Evolutionary conservation across 805 yeast genomes (phyloP).

Genomic region (Kodamaea kaohsiungensis): DNA sequence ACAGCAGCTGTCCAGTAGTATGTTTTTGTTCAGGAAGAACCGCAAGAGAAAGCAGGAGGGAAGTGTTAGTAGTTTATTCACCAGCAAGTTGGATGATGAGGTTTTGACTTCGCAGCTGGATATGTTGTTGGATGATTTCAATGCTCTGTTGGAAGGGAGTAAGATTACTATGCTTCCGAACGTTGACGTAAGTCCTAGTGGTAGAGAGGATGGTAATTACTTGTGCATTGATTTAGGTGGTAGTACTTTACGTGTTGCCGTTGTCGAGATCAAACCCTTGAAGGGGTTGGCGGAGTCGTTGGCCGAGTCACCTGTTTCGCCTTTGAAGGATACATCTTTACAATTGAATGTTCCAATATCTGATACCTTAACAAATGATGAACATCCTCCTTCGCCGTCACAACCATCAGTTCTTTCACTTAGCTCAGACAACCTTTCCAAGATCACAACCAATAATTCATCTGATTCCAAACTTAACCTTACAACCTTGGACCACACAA

Average conservation of each 20-base stretch:
- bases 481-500: slow-evolving; percentile 8
- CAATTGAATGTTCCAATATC: neutral
- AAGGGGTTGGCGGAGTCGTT: neutral
- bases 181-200: slow-evolving; percentile 38
- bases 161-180: slow-evolving; percentile 42
- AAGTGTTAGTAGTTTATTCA: slow-evolving; percentile 6
- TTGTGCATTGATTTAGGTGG: slow-evolving; percentile 60
- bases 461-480: slow-evolving; percentile 10
- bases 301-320: neutral
- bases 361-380: neutral
- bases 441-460: slow-evolving; percentile 3
- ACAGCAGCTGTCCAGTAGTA: neutral
- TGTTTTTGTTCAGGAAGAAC: slow-evolving; percentile 8
- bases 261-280: slow-evolving; percentile 26
- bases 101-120: slow-evolving; percentile 13
- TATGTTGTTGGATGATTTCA: slow-evolving; percentile 21
- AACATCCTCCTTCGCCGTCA: neutral
- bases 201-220: slow-evolving; percentile 37
- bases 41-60: slow-evolving; percentile 6
- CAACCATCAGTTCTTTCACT: neutral
- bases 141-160: slow-evolving; percentile 31
- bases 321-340: neutral
- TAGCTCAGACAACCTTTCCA: slow-evolving; percentile 3
- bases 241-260: slow-evolving; percentile 49
- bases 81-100: slow-evolving; percentile 10